Evolutionary conservation across 257 asterid species (phyloP).

Genomic region (Verbena officinalis): DNA sequence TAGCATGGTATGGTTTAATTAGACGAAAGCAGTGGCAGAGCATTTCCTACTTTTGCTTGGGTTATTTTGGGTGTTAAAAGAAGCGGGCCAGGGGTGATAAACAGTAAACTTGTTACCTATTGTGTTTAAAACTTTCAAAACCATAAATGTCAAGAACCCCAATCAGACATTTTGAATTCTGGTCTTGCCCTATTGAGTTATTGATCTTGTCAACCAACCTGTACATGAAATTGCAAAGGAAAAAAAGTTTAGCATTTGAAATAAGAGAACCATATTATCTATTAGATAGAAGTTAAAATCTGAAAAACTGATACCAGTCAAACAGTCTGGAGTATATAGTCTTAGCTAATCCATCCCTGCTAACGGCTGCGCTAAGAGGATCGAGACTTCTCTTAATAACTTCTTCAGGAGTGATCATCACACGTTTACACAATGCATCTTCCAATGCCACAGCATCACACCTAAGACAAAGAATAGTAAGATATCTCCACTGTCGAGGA

Average conservation of each 20-base stretch:
- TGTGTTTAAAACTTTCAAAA: slow-evolving; percentile 95
- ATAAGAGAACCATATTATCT: slow-evolving; percentile 16
- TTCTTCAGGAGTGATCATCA: slow-evolving; percentile 98
- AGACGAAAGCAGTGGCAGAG: slow-evolving; percentile 30
- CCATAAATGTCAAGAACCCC: slow-evolving; percentile 98
- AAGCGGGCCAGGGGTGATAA: slow-evolving; percentile 20
- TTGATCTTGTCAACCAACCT: slow-evolving; percentile 98
- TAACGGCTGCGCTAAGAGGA: slow-evolving; percentile 86
- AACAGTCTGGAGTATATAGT: slow-evolving; percentile 88
- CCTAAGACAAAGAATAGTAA: slow-evolving; percentile 51
- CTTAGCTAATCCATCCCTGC: slow-evolving; percentile 97
- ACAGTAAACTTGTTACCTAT: slow-evolving; percentile 57
- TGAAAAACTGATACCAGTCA: slow-evolving; percentile 68
- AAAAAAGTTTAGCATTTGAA: slow-evolving; percentile 25
- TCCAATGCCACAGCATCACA: slow-evolving; percentile 83
- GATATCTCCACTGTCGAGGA: slow-evolving; percentile 29
- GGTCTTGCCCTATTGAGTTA: slow-evolving; percentile 90
- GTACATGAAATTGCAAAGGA: slow-evolving; percentile 26
- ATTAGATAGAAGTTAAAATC: slow-evolving; percentile 16
- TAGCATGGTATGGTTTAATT: slow-evolving; percentile 31
- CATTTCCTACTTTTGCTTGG: slow-evolving; percentile 20
- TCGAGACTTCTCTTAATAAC: slow-evolving; percentile 96
- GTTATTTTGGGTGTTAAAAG: slow-evolving; percentile 17
- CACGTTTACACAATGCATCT: slow-evolving; percentile 97
- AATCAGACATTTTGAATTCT: slow-evolving; percentile 69